These are phyloP conservation scores for Whalleya microplaca DNA, from an alignment of 2,329 filamentous ascomycete genomes.

Conservation along the genomic window DNA sequence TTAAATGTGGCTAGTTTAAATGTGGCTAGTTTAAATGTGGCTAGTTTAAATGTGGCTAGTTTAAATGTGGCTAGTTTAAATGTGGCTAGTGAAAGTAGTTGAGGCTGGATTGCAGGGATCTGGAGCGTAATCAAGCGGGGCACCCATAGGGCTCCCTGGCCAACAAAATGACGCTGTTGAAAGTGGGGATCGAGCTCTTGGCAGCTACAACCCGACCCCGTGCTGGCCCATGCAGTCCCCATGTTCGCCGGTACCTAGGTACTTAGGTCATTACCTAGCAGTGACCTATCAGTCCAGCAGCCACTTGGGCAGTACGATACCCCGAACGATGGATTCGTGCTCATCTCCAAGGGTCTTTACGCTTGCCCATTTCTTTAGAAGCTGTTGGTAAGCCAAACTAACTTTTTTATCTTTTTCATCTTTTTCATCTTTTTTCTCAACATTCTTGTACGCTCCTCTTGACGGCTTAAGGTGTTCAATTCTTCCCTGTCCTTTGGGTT, in stretches of 20 bases:
- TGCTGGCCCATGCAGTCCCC: slow-evolving; percentile 7
- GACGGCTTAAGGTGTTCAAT: neutral
- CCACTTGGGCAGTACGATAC: too few species aligned
- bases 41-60: too few species aligned
- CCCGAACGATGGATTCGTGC: neutral
- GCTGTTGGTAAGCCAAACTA: neutral
- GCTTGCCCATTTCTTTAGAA: neutral
- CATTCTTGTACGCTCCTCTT: neutral
- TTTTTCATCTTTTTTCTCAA: neutral
- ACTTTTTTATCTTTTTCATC: neutral
- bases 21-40: neutral
- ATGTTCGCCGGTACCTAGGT: too few species aligned
- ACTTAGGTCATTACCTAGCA: neutral
- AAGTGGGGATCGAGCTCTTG: slow-evolving; percentile 17
- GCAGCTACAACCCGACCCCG: neutral
- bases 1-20: too few species aligned
- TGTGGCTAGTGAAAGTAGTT: too few species aligned
- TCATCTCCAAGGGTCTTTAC: neutral
- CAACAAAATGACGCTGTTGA: slow-evolving; percentile 18
- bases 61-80: neutral
- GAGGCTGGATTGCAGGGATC: too few species aligned
- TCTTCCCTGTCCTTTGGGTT: neutral
- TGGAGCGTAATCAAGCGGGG: neutral
- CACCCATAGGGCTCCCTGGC: slow-evolving; percentile 8
- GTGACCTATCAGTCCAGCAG: neutral